Base-by-base conservation (phyloP, 306 rosid genomes). In the Rosa persica region DNA sequence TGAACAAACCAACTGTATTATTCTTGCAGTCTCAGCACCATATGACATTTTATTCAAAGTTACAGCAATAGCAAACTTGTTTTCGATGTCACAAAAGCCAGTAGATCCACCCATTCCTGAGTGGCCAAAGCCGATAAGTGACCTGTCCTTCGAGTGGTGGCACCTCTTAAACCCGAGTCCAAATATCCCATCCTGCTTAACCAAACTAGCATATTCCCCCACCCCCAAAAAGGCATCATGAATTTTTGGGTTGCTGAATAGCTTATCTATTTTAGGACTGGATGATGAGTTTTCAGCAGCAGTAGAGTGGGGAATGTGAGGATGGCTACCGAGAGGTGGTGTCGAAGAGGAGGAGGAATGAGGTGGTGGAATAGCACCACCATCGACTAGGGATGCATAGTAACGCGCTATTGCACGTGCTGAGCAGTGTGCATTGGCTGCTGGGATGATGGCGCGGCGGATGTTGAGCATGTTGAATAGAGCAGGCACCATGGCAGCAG, bases 101-200 rank as follows among this genome's bases (percentile, higher is more conserved):
- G 97, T 90, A 60, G 99, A 96, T 30, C 99, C 98, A 61, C 98
- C 99, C 91, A 96, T 90, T 55, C 99, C 99, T 0, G 99, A 89
- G 87, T 96, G 98, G 61, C 99, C 99, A 81, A 93, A 93, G 20
- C 89, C 93, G 65, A 83, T 55, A 76, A 90, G 80, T 5, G 97
- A 83, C 34, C 86, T 91, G 22, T 94, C 89, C 72, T 86, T 84
- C 4, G 94, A 78, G 51, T 49, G 54, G 75, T 65, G 70, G 20
- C 79, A 83, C 86, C 96, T 85, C 87, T 76, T 88, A 75, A 93
- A 96, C 51, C 99, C 99, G 9, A 96, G 83, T 73, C 99, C 97
- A 81, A 91, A 96, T 43, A 47, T 23, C 51, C 87, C 92, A 76
- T 73, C 75, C 66, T 89, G 92, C 79, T 85, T 69, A 16, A 60